These are phyloP conservation scores for Carex pumila DNA, from an alignment of 176 grass and related monocot genomes.

Conservation along the genomic window DNA sequence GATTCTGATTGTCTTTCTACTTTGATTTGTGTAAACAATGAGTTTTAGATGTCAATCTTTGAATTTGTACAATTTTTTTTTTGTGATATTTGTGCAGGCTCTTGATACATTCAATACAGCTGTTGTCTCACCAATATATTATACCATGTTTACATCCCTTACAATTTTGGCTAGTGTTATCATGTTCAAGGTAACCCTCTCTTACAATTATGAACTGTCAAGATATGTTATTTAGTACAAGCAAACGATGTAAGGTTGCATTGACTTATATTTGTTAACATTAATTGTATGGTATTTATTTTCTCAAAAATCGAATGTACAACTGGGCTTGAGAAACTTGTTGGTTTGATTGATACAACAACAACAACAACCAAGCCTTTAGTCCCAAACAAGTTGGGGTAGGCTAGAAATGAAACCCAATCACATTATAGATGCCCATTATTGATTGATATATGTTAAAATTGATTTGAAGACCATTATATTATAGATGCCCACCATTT, in stretches of 20 bases:
- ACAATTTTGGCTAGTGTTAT: slow-evolving; percentile 95
- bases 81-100: slow-evolving; percentile 50
- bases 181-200: slow-evolving; percentile 85
- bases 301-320: background rate
- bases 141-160: slow-evolving; percentile 91
- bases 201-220: background rate
- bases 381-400: no score
- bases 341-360: background rate
- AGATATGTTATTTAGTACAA: background rate
- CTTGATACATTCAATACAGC: slow-evolving; percentile 96
- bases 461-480: background rate
- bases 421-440: no score
- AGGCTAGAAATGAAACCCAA: no score
- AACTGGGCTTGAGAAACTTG: background rate
- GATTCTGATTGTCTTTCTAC: background rate
- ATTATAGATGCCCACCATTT: background rate
- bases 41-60: background rate
- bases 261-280: background rate
- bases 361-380: no score
- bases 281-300: background rate
- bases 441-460: background rate
- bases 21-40: background rate
- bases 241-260: background rate
- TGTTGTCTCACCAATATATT: slow-evolving; percentile 90
- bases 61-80: background rate